phyloP scores from a whole-genome alignment of 179 eudicot species.

The Patellifolia procumbens region DNA sequence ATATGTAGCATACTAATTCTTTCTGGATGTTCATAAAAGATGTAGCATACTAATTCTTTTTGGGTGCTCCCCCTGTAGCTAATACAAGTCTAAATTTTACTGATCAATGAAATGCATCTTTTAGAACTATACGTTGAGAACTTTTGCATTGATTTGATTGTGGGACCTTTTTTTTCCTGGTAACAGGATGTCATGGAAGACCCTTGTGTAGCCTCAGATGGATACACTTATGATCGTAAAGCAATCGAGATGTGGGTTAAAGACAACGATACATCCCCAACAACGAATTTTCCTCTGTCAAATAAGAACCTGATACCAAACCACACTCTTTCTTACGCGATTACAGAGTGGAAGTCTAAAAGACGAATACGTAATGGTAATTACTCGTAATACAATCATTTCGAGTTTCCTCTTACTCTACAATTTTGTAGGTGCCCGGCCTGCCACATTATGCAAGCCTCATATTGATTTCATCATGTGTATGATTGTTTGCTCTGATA shows the following conservation, averaged over 20 bases:
- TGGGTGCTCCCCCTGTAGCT: too few relatives aligned
- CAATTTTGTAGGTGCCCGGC: constrained; percentile 20
- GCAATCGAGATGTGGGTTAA: constrained; percentile 73
- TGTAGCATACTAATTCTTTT: too few relatives aligned
- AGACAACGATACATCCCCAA: constrained; percentile 62
- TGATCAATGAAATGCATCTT: not conserved
- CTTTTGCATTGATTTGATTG: not conserved
- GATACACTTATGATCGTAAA: constrained; percentile 77
- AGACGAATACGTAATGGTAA: constrained; percentile 16
- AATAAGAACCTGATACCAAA: constrained; percentile 59
- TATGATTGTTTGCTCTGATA: constrained; percentile 10
- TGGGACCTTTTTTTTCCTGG: not conserved
- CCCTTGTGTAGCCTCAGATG: constrained; percentile 89
- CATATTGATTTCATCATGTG: not conserved
- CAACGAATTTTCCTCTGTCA: constrained; percentile 57
- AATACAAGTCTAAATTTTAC: too few relatives aligned
- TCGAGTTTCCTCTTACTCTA: not conserved
- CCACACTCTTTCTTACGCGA: constrained; percentile 64
- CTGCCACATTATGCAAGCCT: constrained; percentile 4
- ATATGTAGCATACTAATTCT: not conserved
- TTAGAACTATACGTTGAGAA: not conserved
- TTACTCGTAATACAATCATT: not conserved
- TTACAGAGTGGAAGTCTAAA: constrained; percentile 65
- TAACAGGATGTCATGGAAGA: constrained; percentile 85
- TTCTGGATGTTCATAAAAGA: not conserved